Conservation (phyloP, 208 protist species). For the Trypanosoma lewisi region DNA sequence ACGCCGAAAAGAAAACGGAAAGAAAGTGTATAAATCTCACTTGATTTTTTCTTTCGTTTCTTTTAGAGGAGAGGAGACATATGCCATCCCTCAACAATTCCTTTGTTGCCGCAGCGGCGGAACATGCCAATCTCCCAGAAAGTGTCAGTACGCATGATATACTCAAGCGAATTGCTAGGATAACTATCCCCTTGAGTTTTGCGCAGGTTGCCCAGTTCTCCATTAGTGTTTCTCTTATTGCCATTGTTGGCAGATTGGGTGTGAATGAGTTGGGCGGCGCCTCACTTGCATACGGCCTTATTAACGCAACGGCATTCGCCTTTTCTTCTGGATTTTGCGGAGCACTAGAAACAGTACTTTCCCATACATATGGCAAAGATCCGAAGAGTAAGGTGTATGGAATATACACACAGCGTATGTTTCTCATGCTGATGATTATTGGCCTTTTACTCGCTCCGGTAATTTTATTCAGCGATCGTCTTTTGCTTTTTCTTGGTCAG, state of each 20-base stretch:
- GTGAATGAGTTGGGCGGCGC: constrained; percentile 54
- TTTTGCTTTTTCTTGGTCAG: constrained; percentile 54
- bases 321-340: constrained; percentile 62
- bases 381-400: constrained; percentile 71
- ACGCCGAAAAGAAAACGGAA: too few species aligned
- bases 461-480: constrained; percentile 49
- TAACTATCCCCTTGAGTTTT: constrained; percentile 57
- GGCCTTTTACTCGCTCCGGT: constrained; percentile 45
- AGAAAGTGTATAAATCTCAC: too few species aligned
- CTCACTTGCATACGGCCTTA: constrained; percentile 64
- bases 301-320: constrained; percentile 76
- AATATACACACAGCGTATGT: constrained; percentile 74
- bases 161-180: constrained; percentile 36
- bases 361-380: constrained; percentile 68
- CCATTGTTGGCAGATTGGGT: constrained; percentile 56
- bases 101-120: constrained; percentile 8
- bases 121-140: constrained; percentile 4
- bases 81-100: constrained; percentile 22
- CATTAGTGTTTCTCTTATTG: constrained; percentile 43
- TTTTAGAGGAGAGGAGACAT: neutral
- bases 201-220: constrained; percentile 64
- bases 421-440: constrained; percentile 60
- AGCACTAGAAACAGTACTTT: constrained; percentile 78
- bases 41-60: too few species aligned
- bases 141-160: neutral